A percentile compares a stretch with the other conserved stretches of the same genome.
phyloP scores from a whole-genome alignment of 1,284 basidiomycete genomes.

The Apiotrichum domesticum region DNA sequence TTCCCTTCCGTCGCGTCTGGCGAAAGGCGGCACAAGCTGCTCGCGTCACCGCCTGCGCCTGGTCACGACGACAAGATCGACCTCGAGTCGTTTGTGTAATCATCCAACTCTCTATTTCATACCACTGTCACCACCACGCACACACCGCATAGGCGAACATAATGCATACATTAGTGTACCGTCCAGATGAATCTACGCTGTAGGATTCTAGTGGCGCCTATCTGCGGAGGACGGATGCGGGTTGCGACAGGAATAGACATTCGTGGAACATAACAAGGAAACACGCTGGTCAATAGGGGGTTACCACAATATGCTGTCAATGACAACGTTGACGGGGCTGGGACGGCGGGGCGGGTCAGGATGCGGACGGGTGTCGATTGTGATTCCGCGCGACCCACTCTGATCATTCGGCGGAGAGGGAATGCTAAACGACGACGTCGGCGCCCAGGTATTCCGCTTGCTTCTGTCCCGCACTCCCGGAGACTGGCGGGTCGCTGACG shows the following conservation, averaged over 20 bases:
- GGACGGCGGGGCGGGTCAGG: neutral
- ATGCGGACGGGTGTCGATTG: neutral
- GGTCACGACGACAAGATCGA: slow-evolving; percentile 31
- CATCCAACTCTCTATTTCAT: too few relatives aligned
- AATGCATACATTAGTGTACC: neutral
- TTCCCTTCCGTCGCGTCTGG: slow-evolving; percentile 97
- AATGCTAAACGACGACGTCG: neutral
- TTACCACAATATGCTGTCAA: slow-evolving; percentile 2
- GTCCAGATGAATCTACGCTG: too few relatives aligned
- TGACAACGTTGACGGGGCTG: neutral
- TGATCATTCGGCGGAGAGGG: neutral
- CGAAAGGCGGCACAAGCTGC: slow-evolving; percentile 55
- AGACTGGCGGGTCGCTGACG: neutral
- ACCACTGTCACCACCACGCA: too few relatives aligned
- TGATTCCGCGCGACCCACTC: too few relatives aligned
- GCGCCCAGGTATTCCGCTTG: neutral
- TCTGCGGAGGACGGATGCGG: too few relatives aligned
- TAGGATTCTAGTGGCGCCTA: too few relatives aligned
- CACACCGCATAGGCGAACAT: neutral
- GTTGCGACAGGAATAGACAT: too few relatives aligned
- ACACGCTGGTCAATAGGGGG: too few relatives aligned
- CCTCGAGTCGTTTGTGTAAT: slow-evolving; percentile 39
- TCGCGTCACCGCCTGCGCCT: slow-evolving; percentile 41
- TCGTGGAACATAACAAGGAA: too few relatives aligned
- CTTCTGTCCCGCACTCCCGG: neutral